Base-by-base conservation (phyloP, 2,329 filamentous ascomycete species). In the Aspergillus quadrilineatus region DNA sequence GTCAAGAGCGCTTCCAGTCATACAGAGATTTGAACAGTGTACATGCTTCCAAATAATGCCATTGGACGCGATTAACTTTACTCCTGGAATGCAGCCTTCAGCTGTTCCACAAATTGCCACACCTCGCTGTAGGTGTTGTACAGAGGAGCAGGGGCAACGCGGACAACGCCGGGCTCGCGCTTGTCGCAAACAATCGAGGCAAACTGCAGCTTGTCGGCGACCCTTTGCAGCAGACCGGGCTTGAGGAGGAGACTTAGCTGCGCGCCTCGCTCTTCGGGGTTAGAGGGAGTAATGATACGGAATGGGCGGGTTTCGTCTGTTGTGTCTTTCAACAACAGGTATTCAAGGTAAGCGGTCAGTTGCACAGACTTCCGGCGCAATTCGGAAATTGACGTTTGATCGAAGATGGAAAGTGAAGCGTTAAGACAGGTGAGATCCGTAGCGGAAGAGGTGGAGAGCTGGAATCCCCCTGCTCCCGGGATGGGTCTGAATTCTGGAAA, bases 61-160 rank as follows among this genome's bases (percentile, higher is more conserved):
- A n/a, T 17, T 22, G n/a, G n/a, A 32, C 36, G 10, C 32, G 26
- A 28, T 17, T 6, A 17, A 39, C 22, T 6, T 57, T 46, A 61
- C 26, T 42, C 53, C 28, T 60, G 52, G 57, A 73, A 51, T 12
- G 72, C 69, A n/a, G 60, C 61, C 59, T 67, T 71, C 45, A 74
- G 67, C 22, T 67, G 62, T 51, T 69, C 55, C 32, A 72, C 71
- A 68, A 89, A 90, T 5, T 66, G 69, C 74, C 74, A 85, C 3
- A 91, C 85, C 68, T 96, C 91, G 58, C 81, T 80, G 69, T 89
- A 95, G 1, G 82, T 85, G 68, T 92, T 92, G 73, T 95, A 96
- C 62, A 96, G 72, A 3, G 92, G 90, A 47, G 88, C 87, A 1
- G 92, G 91, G 1, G 91, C 90, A 0, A 94, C 85, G 2, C 91